Conservation (phyloP, 805 yeast species). For the Candida endomychidarum region DNA sequence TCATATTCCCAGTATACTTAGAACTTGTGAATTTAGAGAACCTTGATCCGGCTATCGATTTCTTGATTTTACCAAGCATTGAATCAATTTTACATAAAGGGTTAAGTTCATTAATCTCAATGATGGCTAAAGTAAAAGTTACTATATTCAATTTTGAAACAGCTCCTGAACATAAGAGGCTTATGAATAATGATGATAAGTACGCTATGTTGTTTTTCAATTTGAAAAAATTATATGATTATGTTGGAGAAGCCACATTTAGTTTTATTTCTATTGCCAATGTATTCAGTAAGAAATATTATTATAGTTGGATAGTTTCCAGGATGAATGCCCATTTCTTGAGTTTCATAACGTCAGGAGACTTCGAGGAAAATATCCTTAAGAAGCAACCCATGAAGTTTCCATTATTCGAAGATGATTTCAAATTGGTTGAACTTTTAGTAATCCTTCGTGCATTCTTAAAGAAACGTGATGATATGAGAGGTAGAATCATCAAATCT, state of each 20-base stretch:
- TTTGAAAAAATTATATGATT: constrained; percentile 6
- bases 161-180: constrained; percentile 1
- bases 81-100: constrained; percentile 11
- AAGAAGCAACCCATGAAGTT: constrained; percentile 1
- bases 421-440: constrained; percentile 7
- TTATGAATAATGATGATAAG: constrained; percentile 1
- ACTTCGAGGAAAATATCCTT: constrained; percentile 7
- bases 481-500: neutral
- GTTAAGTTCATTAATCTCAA: constrained; percentile 1
- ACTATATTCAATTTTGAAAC: constrained; percentile 2
- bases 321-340: constrained; percentile 6
- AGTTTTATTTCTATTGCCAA: constrained; percentile 8
- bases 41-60: constrained; percentile 7
- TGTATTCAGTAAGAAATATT: constrained; percentile 10
- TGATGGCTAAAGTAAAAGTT: constrained; percentile 8
- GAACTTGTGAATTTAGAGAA: constrained; percentile 2
- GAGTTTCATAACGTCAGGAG: constrained; percentile 4
- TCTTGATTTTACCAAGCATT: constrained; percentile 9
- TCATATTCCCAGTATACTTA: constrained; percentile 10
- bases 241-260: constrained; percentile 2
- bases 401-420: constrained; percentile 8
- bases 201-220: constrained; percentile 6
- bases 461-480: constrained; percentile 5
- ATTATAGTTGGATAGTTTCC: constrained; percentile 10
- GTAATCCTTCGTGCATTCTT: constrained; percentile 1